Evolutionary conservation across 768 basidiomycete species (phyloP).

Genomic region (Kwoniella bestiolae): DNA sequence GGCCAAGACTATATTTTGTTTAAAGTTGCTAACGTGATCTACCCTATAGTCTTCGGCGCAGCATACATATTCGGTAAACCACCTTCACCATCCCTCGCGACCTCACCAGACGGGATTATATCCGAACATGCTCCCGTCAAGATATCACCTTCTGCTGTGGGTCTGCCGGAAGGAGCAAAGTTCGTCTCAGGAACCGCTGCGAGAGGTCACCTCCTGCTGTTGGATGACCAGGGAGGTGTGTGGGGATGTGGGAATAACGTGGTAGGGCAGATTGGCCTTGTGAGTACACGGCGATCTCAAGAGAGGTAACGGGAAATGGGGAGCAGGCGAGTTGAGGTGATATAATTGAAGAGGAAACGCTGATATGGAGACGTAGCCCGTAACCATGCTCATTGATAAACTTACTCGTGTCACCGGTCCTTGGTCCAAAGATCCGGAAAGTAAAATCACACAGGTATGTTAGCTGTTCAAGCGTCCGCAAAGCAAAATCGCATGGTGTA

Average conservation of each 20-base stretch:
- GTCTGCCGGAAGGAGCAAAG: slow-evolving; percentile 60
- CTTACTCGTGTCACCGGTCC: slow-evolving; percentile 49
- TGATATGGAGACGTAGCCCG: slow-evolving; percentile 10
- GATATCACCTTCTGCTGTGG: slow-evolving; percentile 66
- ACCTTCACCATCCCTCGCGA: slow-evolving; percentile 67
- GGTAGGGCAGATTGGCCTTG: slow-evolving; percentile 68
- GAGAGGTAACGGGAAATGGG: background rate
- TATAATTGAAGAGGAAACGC: background rate
- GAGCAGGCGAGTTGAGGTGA: background rate
- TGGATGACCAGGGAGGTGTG: slow-evolving; percentile 77
- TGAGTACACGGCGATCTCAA: slow-evolving; percentile 55
- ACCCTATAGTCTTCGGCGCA: slow-evolving; percentile 62
- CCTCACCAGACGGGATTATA: slow-evolving; percentile 63
- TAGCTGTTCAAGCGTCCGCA: background rate
- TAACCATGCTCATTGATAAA: slow-evolving; percentile 28
- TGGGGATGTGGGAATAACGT: slow-evolving; percentile 85
- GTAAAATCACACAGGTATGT: slow-evolving; percentile 50
- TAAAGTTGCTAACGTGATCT: background rate
- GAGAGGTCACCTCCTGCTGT: slow-evolving; percentile 77
- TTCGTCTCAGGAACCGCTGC: slow-evolving; percentile 86
- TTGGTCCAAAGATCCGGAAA: slow-evolving; percentile 43
- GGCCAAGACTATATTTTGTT: no score
- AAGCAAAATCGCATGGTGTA: no score
- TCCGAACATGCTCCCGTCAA: slow-evolving; percentile 76
- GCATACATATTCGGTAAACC: slow-evolving; percentile 93